phyloP scores from a whole-genome alignment of 73 alveolate species.

The Paramecium sexaurelia region DNA sequence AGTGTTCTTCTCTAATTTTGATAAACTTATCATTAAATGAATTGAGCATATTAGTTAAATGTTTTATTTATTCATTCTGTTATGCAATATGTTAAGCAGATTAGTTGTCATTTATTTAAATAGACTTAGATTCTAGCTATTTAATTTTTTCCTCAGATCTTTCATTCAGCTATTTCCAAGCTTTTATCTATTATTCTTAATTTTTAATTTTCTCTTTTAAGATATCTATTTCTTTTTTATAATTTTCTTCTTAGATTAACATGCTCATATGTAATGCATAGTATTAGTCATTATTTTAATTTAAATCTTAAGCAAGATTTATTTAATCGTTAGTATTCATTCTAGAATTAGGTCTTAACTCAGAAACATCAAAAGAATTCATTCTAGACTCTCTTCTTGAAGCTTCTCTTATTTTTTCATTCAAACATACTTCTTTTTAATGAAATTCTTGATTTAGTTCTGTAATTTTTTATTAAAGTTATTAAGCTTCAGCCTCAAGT shows the following conservation, averaged over 20 bases:
- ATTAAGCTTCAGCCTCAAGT: neutral
- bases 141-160: conserved; percentile 31
- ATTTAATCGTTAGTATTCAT: neutral
- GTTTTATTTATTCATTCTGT: conserved; percentile 19
- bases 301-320: neutral
- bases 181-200: neutral
- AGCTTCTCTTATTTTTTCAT: conserved; percentile 36
- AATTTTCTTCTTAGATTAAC: neutral
- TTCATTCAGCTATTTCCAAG: conserved; percentile 26
- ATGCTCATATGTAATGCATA: neutral
- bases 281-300: neutral
- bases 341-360: neutral
- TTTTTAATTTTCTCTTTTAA: neutral
- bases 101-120: neutral
- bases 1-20: neutral
- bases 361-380: conserved; percentile 7
- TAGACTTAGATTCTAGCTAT: neutral
- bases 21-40: conserved; percentile 19
- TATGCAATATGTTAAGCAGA: neutral
- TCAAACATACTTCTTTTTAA: neutral
- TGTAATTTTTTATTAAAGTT: neutral
- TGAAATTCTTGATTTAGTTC: conserved; percentile 20
- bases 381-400: conserved; percentile 34
- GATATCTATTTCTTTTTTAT: neutral
- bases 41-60: conserved; percentile 33